Percentiles rank a stretch among this genome's conserved stretches.
Evolutionary conservation across 2,329 filamentous ascomycete species (phyloP).

Genomic region (Apiospora malaysiana): DNA sequence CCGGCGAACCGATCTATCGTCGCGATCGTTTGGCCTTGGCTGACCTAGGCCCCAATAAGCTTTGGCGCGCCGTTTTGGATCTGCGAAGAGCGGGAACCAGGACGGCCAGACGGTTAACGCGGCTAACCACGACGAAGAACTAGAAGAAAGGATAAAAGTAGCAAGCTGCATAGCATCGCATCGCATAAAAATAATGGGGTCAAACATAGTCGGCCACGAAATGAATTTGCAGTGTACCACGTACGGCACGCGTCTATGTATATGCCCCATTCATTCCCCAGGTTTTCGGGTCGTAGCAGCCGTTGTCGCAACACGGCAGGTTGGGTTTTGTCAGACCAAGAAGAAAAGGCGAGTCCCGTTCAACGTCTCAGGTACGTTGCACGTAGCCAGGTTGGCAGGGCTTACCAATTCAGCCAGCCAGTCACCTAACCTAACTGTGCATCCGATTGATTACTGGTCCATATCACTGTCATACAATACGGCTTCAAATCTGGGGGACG

Average conservation of each 20-base stretch:
- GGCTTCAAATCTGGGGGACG: no score
- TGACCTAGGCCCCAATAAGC: conserved; percentile 10
- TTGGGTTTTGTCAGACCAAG: background rate
- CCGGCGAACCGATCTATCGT: background rate
- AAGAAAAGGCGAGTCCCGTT: background rate
- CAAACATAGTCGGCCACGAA: background rate
- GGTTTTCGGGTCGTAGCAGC: background rate
- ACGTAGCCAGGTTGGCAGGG: background rate
- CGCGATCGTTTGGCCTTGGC: background rate
- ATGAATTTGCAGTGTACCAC: background rate
- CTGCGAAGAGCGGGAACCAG: background rate
- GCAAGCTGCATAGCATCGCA: no score
- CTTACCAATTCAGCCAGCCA: no score
- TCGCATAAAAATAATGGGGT: no score
- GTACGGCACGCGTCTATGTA: background rate
- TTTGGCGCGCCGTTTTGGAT: background rate
- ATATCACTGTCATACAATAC: no score
- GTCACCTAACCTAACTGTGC: no score
- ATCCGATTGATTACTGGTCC: no score
- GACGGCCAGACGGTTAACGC: background rate
- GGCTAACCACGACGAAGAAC: background rate
- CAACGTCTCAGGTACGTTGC: background rate
- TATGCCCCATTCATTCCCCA: background rate
- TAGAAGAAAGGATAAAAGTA: background rate
- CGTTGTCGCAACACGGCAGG: background rate